A percentile compares a stretch with the other conserved stretches of the same genome.
These are phyloP conservation scores for Mercurialis annua DNA, from an alignment of 345 rosid species.

Conservation along the genomic window DNA sequence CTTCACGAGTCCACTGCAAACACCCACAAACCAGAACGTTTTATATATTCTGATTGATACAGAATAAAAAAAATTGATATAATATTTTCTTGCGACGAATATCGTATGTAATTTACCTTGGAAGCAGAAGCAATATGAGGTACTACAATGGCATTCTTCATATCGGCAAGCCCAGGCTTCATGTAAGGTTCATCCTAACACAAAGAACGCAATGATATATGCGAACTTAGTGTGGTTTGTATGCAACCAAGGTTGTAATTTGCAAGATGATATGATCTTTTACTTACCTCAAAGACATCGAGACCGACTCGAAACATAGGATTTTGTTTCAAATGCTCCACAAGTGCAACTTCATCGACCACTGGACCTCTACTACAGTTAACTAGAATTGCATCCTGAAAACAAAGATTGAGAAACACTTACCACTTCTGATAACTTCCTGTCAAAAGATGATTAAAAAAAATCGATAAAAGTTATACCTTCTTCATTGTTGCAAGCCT, in stretches of 20 bases:
- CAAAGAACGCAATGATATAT: slow-evolving; percentile 3
- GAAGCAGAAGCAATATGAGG: slow-evolving; percentile 99
- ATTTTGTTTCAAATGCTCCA: slow-evolving; percentile 76
- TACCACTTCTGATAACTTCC: no score
- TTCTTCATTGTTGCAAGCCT: slow-evolving; percentile 90
- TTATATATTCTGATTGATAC: not conserved
- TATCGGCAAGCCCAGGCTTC: slow-evolving; percentile 95
- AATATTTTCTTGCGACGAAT: not conserved
- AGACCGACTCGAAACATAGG: slow-evolving; percentile 98
- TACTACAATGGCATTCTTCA: slow-evolving; percentile 85
- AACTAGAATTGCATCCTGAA: slow-evolving; percentile 88
- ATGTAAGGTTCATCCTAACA: slow-evolving; percentile 89
- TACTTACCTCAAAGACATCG: slow-evolving; percentile 87
- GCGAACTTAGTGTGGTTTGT: not conserved
- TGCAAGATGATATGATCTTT: not conserved
- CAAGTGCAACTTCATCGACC: slow-evolving; percentile 87
- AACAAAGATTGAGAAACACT: not conserved
- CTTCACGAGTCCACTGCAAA: slow-evolving; percentile 97
- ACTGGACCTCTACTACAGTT: slow-evolving; percentile 98
- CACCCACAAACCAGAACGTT: not conserved
- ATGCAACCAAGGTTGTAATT: not conserved
- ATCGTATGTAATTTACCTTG: slow-evolving; percentile 46
- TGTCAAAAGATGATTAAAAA: not conserved
- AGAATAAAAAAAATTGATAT: not conserved
- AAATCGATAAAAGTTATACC: slow-evolving; percentile 35